Percentiles rank a stretch among this genome's conserved stretches.
Conservation (phyloP, 805 yeast genomes). For the Grigorovia humatica region DNA sequence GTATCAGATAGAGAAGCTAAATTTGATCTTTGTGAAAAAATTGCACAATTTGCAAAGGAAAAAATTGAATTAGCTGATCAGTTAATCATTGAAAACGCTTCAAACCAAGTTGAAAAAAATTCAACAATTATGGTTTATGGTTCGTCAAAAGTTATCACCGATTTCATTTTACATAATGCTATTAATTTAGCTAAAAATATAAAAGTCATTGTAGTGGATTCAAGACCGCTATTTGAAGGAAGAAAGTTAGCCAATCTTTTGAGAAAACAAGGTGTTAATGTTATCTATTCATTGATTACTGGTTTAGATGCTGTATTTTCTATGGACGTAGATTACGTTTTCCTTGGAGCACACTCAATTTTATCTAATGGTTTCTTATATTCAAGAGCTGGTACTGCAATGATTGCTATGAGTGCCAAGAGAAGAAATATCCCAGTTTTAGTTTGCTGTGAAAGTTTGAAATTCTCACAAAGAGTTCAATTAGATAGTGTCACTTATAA, state of each 20-base stretch:
- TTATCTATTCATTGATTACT: conserved; percentile 67
- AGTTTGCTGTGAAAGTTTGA: conserved; percentile 90
- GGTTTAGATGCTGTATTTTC: conserved; percentile 72
- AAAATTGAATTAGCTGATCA: conserved; percentile 74
- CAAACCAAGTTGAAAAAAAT: conserved; percentile 62
- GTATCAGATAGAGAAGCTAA: conserved; percentile 51
- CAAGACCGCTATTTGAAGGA: conserved; percentile 92
- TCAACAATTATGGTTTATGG: conserved; percentile 82
- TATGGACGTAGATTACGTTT: conserved; percentile 73
- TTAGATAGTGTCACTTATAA: conserved; percentile 91
- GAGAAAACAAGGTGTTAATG: conserved; percentile 51
- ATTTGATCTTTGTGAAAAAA: conserved; percentile 46
- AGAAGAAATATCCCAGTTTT: conserved; percentile 85
- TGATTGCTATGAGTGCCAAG: conserved; percentile 85
- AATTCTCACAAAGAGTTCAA: conserved; percentile 91
- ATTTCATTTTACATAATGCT: conserved; percentile 62
- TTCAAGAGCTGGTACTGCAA: conserved; percentile 90
- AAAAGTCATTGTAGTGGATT: conserved; percentile 79
- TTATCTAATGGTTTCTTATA: conserved; percentile 87
- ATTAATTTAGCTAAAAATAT: conserved; percentile 53
- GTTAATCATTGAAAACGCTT: conserved; percentile 72
- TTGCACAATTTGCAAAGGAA: conserved; percentile 75
- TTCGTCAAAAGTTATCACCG: conserved; percentile 71
- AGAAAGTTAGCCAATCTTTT: conserved; percentile 60
- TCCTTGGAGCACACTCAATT: conserved; percentile 96